phyloP scores from a whole-genome alignment of 768 basidiomycete species.

The Nidularia pulvinata region DNA sequence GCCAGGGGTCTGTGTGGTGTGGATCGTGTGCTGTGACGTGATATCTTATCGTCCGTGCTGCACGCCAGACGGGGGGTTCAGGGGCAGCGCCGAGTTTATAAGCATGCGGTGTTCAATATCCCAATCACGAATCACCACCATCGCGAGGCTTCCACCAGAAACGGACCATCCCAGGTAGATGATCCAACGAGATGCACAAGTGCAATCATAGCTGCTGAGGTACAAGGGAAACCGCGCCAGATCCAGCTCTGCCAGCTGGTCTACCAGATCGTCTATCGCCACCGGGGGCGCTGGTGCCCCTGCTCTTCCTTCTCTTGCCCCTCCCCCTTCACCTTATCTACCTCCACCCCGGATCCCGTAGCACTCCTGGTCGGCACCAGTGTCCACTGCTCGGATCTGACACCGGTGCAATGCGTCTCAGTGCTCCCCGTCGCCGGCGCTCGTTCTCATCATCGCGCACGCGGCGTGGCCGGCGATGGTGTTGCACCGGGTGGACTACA shows the following conservation, averaged over 20 bases:
- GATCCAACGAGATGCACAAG: too few species aligned
- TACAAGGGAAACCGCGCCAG: conserved; percentile 7
- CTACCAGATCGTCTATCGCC: conserved; percentile 84
- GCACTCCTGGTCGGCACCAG: conserved; percentile 48
- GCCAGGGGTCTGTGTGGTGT: too few species aligned
- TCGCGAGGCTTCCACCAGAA: too few species aligned
- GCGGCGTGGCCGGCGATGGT: conserved; percentile 68
- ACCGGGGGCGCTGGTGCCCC: conserved; percentile 27
- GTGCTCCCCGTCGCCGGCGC: conserved; percentile 58
- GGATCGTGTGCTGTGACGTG: too few species aligned
- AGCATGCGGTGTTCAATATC: too few species aligned
- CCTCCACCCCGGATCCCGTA: conserved; percentile 12
- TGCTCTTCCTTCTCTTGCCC: neutral
- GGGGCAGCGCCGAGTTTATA: too few species aligned
- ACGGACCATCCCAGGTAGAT: too few species aligned
- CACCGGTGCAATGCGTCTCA: conserved; percentile 81
- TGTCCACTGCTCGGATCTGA: conserved; percentile 66
- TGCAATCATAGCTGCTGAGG: too few species aligned
- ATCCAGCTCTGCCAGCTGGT: conserved; percentile 74
- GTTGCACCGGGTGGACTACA: conserved; percentile 71
- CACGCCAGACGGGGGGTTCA: too few species aligned
- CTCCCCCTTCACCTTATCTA: conserved; percentile 2
- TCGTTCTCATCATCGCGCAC: conserved; percentile 81
- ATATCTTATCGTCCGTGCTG: too few species aligned
- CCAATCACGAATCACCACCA: too few species aligned